Evolutionary conservation across 768 basidiomycete species (phyloP).

Genomic region (Flagelloscypha sp.): DNA sequence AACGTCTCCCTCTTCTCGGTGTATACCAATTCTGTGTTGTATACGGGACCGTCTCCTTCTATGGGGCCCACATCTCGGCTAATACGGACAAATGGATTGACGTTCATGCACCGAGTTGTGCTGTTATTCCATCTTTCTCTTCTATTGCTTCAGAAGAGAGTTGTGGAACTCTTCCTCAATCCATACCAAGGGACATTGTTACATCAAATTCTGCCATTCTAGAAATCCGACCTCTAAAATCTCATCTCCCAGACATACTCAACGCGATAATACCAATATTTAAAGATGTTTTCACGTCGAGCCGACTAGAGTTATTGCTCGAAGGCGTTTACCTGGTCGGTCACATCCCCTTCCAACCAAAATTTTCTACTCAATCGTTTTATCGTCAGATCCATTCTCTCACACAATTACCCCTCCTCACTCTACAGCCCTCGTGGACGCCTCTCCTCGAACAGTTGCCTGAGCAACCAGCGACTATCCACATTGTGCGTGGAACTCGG

Average conservation of each 20-base stretch:
- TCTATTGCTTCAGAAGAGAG: constrained; percentile 14
- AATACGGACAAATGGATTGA: constrained; percentile 33
- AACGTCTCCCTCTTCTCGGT: constrained; percentile 65
- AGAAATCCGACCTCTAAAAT: constrained; percentile 12
- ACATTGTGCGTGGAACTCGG: constrained; percentile 77
- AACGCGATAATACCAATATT: not conserved
- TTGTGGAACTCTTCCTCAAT: constrained; percentile 1
- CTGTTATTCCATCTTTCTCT: constrained; percentile 57
- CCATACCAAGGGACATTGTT: constrained; percentile 7
- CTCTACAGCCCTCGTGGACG: constrained; percentile 14
- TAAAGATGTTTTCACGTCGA: not conserved
- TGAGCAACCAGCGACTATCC: constrained; percentile 26
- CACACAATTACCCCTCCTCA: constrained; percentile 17
- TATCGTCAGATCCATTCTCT: constrained; percentile 36
- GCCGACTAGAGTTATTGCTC: constrained; percentile 1
- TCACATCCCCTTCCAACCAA: constrained; percentile 26
- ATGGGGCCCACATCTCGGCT: constrained; percentile 43
- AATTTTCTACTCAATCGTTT: constrained; percentile 28
- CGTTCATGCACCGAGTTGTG: constrained; percentile 70
- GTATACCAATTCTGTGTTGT: constrained; percentile 53
- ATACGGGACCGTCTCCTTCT: constrained; percentile 48
- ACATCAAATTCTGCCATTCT: constrained; percentile 10
- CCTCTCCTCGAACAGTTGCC: constrained; percentile 9
- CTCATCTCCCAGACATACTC: constrained; percentile 3
- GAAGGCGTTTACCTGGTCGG: constrained; percentile 10